phyloP scores from a whole-genome alignment of 2,329 filamentous ascomycete species.

The Scytalidium sp. region DNA sequence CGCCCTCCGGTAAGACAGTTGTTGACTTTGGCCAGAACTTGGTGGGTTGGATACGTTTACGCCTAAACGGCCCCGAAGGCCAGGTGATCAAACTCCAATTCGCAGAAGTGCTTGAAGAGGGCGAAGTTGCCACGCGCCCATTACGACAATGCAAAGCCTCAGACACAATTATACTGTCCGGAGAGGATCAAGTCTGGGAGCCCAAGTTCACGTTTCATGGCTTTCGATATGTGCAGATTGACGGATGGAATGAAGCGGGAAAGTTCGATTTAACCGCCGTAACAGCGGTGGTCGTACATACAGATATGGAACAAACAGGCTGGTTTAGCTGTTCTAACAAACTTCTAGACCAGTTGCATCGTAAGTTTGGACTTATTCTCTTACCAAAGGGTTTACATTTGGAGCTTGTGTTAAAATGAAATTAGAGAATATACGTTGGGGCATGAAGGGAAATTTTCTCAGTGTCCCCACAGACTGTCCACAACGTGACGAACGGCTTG shows the following conservation, averaged over 20 bases:
- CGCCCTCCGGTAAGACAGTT: conserved; percentile 44
- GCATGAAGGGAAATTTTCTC: conserved; percentile 45
- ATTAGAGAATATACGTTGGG: conserved; percentile 43
- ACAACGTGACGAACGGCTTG: conserved; percentile 44
- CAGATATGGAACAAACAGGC: conserved; percentile 22
- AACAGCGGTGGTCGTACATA: conserved; percentile 20
- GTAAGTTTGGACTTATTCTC: too few species aligned
- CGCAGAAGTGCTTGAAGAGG: conserved; percentile 52
- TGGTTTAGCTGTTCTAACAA: conserved; percentile 19
- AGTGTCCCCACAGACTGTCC: conserved; percentile 45
- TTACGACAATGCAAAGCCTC: too few species aligned
- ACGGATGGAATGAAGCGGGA: too few species aligned
- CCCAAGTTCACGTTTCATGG: conserved; percentile 45
- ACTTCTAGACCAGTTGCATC: conserved; percentile 42
- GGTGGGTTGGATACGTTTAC: conserved; percentile 45
- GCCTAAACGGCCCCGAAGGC: conserved; percentile 32
- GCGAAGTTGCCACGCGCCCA: conserved; percentile 42
- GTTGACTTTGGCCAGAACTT: conserved; percentile 59
- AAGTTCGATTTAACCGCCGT: too few species aligned
- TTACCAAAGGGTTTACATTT: too few species aligned
- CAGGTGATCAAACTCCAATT: conserved; percentile 44
- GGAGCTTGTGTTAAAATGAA: too few species aligned
- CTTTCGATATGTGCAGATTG: conserved; percentile 37
- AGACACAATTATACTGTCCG: conserved; percentile 34
- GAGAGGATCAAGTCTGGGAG: conserved; percentile 33